Evolutionary conservation across 148 eudicot species (phyloP).

Genomic region (Bassia scoparia): DNA sequence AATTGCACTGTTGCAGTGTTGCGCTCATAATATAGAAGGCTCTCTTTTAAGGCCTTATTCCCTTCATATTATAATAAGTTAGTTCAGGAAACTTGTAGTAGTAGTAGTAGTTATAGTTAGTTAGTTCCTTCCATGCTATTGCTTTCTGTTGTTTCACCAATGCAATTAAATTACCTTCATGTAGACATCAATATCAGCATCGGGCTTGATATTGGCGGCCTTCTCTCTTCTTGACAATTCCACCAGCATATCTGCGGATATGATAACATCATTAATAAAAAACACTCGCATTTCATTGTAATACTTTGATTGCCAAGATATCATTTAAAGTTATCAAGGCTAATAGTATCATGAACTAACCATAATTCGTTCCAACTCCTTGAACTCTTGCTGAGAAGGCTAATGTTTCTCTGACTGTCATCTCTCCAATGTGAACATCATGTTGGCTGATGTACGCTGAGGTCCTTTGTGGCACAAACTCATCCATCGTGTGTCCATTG

Average conservation of each 20-base stretch:
- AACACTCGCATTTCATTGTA: neutral
- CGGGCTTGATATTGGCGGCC: slow-evolving; percentile 67
- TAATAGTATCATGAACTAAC: slow-evolving; percentile 23
- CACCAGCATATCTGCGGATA: slow-evolving; percentile 50
- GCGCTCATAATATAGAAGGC: too few species aligned
- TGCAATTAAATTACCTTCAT: slow-evolving; percentile 43
- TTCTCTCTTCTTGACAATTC: slow-evolving; percentile 63
- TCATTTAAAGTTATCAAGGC: slow-evolving; percentile 1
- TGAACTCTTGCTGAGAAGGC: slow-evolving; percentile 58
- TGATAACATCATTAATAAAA: slow-evolving; percentile 11
- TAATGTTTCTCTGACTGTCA: slow-evolving; percentile 61
- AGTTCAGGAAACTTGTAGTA: too few species aligned
- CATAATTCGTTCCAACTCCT: slow-evolving; percentile 55
- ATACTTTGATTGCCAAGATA: neutral
- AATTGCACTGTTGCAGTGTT: neutral
- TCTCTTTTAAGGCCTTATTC: neutral
- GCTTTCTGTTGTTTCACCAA: neutral
- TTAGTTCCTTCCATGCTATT: neutral
- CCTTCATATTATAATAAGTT: too few species aligned
- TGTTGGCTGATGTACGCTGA: slow-evolving; percentile 59
- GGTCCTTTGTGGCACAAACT: slow-evolving; percentile 49
- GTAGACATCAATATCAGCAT: slow-evolving; percentile 55
- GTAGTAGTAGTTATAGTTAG: too few species aligned
- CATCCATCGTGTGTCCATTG: slow-evolving; percentile 53
- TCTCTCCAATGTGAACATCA: slow-evolving; percentile 53